These are phyloP conservation scores for Dictyostelium intermedium DNA, from an alignment of 78 protist genomes.

Conservation along the genomic window DNA sequence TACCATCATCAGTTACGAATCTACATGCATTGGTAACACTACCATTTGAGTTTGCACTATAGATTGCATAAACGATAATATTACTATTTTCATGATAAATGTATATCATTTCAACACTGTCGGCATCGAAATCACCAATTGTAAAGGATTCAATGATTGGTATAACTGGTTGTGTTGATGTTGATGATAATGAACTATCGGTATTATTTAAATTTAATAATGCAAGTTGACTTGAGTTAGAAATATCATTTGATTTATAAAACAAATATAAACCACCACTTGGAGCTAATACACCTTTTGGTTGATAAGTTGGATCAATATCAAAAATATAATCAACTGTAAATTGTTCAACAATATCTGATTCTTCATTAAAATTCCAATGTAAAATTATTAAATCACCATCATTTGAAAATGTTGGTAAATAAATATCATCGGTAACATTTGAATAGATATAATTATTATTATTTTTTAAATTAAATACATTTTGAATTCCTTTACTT, in stretches of 20 bases:
- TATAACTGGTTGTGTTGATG: neutral
- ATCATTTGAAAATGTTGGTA: neutral
- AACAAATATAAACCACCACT: neutral
- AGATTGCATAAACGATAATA: neutral
- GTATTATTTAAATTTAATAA: neutral
- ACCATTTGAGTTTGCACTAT: neutral
- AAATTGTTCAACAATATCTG: neutral
- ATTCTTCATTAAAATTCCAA: neutral
- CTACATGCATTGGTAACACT: neutral
- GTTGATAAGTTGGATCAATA: neutral
- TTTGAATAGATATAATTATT: neutral
- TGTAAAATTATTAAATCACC: neutral
- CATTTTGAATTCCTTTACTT: neutral
- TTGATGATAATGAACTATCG: neutral
- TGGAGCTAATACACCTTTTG: neutral
- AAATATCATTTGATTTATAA: neutral
- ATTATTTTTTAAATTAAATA: neutral
- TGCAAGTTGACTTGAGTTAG: neutral
- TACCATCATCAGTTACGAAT: neutral
- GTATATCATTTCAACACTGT: neutral
- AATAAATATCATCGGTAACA: neutral
- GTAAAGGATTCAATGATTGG: neutral
- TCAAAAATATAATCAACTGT: neutral
- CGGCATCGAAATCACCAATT: neutral
- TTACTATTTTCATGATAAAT: neutral